Evolutionary conservation across 495 filamentous ascomycete genomes (phyloP).

Genomic region (Lophiotrema nucula): DNA sequence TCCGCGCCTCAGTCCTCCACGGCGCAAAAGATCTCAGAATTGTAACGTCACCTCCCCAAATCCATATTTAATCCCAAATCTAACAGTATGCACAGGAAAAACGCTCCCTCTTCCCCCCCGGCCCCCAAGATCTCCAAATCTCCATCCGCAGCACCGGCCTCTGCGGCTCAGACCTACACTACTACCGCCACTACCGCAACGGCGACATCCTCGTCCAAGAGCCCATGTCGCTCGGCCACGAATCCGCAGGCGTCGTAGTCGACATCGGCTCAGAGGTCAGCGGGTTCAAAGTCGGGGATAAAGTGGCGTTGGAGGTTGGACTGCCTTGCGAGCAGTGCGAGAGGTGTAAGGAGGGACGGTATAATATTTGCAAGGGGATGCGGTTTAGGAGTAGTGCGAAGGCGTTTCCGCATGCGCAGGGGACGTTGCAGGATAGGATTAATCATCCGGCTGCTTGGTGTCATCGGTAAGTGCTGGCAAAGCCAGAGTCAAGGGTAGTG

Average conservation of each 20-base stretch:
- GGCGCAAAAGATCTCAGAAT: slow-evolving; percentile 45
- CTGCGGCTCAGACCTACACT: slow-evolving; percentile 69
- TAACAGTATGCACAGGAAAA: slow-evolving; percentile 46
- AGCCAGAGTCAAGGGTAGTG: too few species aligned
- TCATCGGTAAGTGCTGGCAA: slow-evolving; percentile 38
- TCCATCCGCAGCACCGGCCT: slow-evolving; percentile 60
- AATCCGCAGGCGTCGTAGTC: slow-evolving; percentile 40
- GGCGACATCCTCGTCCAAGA: slow-evolving; percentile 64
- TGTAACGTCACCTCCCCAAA: slow-evolving; percentile 21
- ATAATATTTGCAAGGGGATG: slow-evolving; percentile 84
- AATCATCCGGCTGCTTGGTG: slow-evolving; percentile 71
- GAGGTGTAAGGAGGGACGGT: slow-evolving; percentile 50
- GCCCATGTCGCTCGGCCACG: slow-evolving; percentile 56
- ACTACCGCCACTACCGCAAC: slow-evolving; percentile 66
- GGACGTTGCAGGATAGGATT: slow-evolving; percentile 75
- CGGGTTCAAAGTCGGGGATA: slow-evolving; percentile 32
- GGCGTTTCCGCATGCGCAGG: slow-evolving; percentile 73
- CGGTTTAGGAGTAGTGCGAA: slow-evolving; percentile 78
- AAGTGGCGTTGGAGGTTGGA: slow-evolving; percentile 35
- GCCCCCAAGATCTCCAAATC: slow-evolving; percentile 56
- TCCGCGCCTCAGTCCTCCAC: slow-evolving; percentile 45
- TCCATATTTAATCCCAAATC: neutral
- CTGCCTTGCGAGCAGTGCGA: slow-evolving; percentile 25
- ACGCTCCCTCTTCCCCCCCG: slow-evolving; percentile 46
- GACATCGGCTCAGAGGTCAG: slow-evolving; percentile 29